Percentiles rank a stretch among this genome's conserved stretches.
Evolutionary conservation across 495 filamentous ascomycete genomes (phyloP).

Genomic region (Hyaloscypha variabilis): DNA sequence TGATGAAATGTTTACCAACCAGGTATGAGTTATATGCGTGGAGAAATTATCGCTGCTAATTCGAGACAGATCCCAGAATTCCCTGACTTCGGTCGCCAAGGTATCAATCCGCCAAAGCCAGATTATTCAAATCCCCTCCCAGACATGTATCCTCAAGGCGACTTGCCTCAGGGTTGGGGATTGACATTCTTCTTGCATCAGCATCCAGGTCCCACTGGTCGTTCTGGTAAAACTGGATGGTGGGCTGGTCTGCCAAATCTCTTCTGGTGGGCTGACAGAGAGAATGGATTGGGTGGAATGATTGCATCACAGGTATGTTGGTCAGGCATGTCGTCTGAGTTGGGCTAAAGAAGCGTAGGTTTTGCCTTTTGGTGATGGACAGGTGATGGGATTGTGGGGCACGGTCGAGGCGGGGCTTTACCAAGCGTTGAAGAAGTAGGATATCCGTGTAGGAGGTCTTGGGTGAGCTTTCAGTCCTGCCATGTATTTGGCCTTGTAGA

Average conservation of each 20-base stretch:
- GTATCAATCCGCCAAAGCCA: constrained; percentile 50
- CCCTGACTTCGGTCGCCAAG: constrained; percentile 50
- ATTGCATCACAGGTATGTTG: constrained; percentile 55
- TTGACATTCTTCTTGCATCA: constrained; percentile 56
- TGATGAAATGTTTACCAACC: constrained; percentile 62
- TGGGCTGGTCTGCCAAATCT: constrained; percentile 66
- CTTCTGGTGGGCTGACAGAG: constrained; percentile 64
- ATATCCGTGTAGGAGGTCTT: neutral
- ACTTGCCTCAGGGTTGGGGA: constrained; percentile 62
- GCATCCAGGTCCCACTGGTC: constrained; percentile 46
- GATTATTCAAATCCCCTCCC: constrained; percentile 47
- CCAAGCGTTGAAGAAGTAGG: constrained; percentile 14
- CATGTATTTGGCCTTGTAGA: neutral
- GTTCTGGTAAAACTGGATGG: constrained; percentile 47
- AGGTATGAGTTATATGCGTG: constrained; percentile 26
- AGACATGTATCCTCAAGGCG: constrained; percentile 53
- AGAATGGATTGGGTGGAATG: constrained; percentile 60
- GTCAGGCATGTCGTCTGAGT: neutral
- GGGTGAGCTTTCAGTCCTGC: neutral
- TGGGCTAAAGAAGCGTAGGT: constrained; percentile 30
- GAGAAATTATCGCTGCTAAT: neutral
- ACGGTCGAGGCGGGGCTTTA: constrained; percentile 43
- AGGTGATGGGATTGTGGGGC: constrained; percentile 43
- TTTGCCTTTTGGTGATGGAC: constrained; percentile 9
- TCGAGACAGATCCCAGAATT: constrained; percentile 44